Conservation (phyloP, 495 filamentous ascomycete genomes). For the Apiosordaria backusii region DNA sequence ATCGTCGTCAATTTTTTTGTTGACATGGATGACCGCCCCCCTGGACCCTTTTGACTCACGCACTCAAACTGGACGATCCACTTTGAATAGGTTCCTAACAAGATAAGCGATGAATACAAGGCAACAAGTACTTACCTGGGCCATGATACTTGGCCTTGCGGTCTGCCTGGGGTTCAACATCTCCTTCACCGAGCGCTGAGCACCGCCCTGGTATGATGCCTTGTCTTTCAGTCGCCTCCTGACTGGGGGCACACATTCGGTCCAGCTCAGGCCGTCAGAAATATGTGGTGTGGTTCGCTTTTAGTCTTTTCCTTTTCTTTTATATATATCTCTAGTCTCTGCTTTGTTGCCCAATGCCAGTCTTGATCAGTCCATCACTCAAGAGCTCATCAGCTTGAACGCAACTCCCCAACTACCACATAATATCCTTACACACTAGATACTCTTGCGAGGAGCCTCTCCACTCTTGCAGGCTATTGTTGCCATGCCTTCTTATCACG, state of each 20-base stretch:
- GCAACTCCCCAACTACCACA: neutral
- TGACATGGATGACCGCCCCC: slow-evolving; percentile 1
- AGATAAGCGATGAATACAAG: slow-evolving; percentile 16
- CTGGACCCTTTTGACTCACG: slow-evolving; percentile 18
- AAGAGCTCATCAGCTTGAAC: neutral
- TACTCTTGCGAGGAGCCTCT: neutral
- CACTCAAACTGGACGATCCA: slow-evolving; percentile 6
- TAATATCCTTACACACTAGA: too few species aligned
- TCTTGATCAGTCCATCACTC: neutral
- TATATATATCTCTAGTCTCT: neutral
- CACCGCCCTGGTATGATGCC: slow-evolving; percentile 5
- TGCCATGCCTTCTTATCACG: slow-evolving; percentile 18
- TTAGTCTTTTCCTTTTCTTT: neutral
- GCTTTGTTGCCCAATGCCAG: neutral
- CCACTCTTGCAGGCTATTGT: neutral
- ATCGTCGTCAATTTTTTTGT: neutral
- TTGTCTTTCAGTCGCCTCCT: slow-evolving; percentile 5
- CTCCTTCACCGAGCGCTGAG: slow-evolving; percentile 16
- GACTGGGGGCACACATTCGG: neutral
- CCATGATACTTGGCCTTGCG: slow-evolving; percentile 16
- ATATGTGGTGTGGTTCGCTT: neutral
- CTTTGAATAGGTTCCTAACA: slow-evolving; percentile 11
- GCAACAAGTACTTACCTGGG: neutral
- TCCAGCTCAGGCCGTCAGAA: neutral
- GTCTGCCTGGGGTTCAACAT: slow-evolving; percentile 20